phyloP scores from a whole-genome alignment of 208 protist species.

The Crithidia mellificae region DNA sequence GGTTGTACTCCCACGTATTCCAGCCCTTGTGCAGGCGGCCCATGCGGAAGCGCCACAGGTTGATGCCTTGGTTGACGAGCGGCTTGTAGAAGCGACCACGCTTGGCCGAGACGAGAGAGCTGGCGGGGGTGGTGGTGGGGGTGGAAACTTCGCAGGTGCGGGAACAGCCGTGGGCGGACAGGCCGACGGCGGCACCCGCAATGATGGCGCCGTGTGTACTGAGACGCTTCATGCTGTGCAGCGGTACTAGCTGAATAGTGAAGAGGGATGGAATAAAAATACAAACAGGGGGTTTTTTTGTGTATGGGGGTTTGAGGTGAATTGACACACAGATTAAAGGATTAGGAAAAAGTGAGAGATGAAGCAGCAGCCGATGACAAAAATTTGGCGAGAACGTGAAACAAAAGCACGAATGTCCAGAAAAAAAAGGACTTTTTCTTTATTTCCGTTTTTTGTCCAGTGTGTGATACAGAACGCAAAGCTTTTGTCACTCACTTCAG shows the following conservation, averaged over 20 bases:
- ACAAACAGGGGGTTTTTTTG: too few species aligned
- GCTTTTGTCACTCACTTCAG: too few species aligned
- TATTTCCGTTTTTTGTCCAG: too few species aligned
- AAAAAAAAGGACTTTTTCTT: too few species aligned
- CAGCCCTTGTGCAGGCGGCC: constrained; percentile 77
- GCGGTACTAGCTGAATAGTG: not conserved
- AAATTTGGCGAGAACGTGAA: too few species aligned
- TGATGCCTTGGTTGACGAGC: constrained; percentile 77
- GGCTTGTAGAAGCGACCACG: constrained; percentile 83
- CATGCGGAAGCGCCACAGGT: constrained; percentile 83
- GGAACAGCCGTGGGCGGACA: not conserved
- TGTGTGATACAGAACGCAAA: too few species aligned
- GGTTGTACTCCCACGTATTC: constrained; percentile 78
- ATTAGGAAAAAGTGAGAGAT: too few species aligned
- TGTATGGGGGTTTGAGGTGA: too few species aligned
- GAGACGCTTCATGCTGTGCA: constrained; percentile 21
- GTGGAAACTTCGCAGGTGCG: not conserved
- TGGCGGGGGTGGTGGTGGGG: not conserved
- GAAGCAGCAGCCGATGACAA: too few species aligned
- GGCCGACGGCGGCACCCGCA: not conserved
- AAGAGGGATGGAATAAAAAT: too few species aligned
- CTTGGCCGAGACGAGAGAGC: constrained; percentile 11
- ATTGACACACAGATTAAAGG: too few species aligned
- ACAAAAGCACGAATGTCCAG: too few species aligned
- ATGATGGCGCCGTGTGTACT: constrained; percentile 9